Base-by-base conservation (phyloP, 768 basidiomycete genomes). In the Mycena rosella region DNA sequence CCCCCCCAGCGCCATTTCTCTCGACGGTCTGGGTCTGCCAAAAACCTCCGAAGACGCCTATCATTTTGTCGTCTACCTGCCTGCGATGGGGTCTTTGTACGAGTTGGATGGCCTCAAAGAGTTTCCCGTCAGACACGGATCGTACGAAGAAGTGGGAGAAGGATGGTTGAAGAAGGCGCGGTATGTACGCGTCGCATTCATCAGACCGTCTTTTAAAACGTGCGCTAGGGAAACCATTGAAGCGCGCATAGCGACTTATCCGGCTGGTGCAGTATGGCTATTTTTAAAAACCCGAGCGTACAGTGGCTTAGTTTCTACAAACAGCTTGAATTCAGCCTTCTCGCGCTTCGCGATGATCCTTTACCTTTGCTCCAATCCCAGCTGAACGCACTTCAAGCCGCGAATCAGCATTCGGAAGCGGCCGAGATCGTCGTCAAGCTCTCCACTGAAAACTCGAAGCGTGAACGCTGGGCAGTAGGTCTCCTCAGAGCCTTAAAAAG, bases 31-130 rank as follows among this genome's bases (percentile, higher is more conserved):
- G 26, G 90, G 88, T 26, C 82, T 92, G 24, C 87, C 87, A 29
- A 92, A 83, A 71, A 89, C 82, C 72, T 79, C 81, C 58, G 86
- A 88, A 75, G 98, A 99, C 73, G 96, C 96, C 15, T 99, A 97
- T 78, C 97, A 99, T 74, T 99, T 99, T 74, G 91, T 99, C 45
- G 92, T 97, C 14, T 99, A 98, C 77, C 81, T 97, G 53, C 97
- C 97, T 5, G 81, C 90, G 47, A 85, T 90, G 78, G 97, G 94
- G 22, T 85, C 86, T 26, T 80, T 99, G 48, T 98, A 96, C 79
- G 97, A 99, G 80, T 85, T 99, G 34, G 97, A 99, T 74, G 97
- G 97, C 14, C 81, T 99, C 70, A 94, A 96, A 76, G 80, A 84
- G 51, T 81, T 85, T 68, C 91, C 97, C 2, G 88, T 98, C 20